A percentile compares a stretch with the other conserved stretches of the same genome.
Evolutionary conservation across 140 eudicot species (phyloP).

Genomic region (Anethum foeniculum): DNA sequence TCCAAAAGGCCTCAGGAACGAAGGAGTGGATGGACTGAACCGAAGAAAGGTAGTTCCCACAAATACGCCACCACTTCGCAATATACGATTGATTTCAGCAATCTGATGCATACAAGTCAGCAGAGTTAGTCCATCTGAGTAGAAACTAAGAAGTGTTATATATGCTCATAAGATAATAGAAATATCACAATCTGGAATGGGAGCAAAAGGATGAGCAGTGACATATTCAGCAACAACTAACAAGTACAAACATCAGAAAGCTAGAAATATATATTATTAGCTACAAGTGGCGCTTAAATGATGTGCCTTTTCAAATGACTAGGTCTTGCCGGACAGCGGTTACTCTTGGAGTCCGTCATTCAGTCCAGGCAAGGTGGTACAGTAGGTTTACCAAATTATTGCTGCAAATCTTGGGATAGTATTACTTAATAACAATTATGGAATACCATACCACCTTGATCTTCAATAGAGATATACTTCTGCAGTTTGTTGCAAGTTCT

Average conservation of each 20-base stretch:
- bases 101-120: conserved; percentile 30
- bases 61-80: conserved; percentile 87
- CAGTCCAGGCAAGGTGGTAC: no score
- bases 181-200: not conserved
- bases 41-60: conserved; percentile 85
- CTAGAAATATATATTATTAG: not conserved
- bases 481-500: not conserved
- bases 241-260: not conserved
- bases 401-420: not conserved
- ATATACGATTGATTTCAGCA: conserved; percentile 83
- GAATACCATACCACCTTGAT: not conserved
- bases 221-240: not conserved
- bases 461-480: not conserved
- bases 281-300: no score
- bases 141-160: not conserved
- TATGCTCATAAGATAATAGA: not conserved
- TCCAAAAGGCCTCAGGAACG: conserved; percentile 3
- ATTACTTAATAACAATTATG: not conserved
- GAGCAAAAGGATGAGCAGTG: not conserved
- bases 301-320: not conserved
- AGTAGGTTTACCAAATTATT: no score
- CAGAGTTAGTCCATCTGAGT: not conserved
- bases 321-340: not conserved
- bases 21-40: conserved; percentile 53
- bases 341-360: no score